Base-by-base conservation (phyloP, 1,139 yeast genomes). In the Yamadazyma sp. region DNA sequence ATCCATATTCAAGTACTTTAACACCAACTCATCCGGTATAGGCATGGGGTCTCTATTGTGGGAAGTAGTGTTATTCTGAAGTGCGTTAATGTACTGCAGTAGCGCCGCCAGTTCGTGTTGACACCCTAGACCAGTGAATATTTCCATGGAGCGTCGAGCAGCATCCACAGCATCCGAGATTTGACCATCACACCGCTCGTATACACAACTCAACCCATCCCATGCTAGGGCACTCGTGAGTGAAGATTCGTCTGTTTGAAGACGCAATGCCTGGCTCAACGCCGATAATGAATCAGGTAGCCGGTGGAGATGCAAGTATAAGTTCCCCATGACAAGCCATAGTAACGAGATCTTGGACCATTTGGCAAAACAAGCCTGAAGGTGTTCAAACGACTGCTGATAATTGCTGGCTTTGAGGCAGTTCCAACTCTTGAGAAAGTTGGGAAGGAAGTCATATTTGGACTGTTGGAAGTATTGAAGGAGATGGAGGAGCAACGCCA, bases 211-310 rank as follows among this genome's bases (percentile, higher is more conserved):
- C 31, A 79, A 58, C 0, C 85, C 85, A 50, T 78, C 82, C 85
- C 85, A 79, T 0, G 84, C 82, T 8, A 79, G 65, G 2, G 82
- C 84, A 4, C 75, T 67, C 1, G 78, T 76, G 4, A 73, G 65
- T 2, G 73, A 62, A 11, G 67, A 67, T 35, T 73, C 78, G 34
- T 76, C 80, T 38, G 67, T 64, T 48, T 73, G 76, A 18, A 78
- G 56, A 33, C 80, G 61, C 26, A 79, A 67, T 1, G 85, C 86
- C 54, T 80, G 85, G 1, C 83, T 75, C 53, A 78, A 82, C 2
- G 86, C 86, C 6, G 83, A 80, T 36, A 81, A 60, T 0, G 87
- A 81, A 51, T 81, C 87, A 3, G 81, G 76, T 20, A 81, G 57
- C 55, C 81, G 87, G 37, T 76, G 75, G 49, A 80, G 62, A 45